Evolutionary conservation across 352 stramenopile species (phyloP).

Genomic region (Phytophthora pistaciae): DNA sequence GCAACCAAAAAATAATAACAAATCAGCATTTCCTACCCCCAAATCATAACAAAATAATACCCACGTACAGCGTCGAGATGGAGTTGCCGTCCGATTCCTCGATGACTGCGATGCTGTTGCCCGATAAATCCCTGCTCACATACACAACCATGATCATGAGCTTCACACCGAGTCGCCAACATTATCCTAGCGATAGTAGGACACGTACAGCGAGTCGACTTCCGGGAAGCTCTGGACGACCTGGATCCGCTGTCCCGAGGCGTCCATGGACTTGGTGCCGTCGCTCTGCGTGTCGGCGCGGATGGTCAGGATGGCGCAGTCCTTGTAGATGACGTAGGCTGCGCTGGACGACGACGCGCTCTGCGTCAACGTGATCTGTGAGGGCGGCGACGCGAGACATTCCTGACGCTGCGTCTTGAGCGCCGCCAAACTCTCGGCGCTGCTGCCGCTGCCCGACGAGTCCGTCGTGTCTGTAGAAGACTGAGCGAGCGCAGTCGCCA

Average conservation of each 20-base stretch:
- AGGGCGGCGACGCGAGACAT: slow-evolving; percentile 36
- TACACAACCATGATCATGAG: no score
- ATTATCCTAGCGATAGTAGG: not conserved
- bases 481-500: not conserved
- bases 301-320: slow-evolving; percentile 42
- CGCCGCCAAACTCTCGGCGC: slow-evolving; percentile 22
- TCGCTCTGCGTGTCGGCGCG: slow-evolving; percentile 28
- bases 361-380: slow-evolving; percentile 31
- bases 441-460: slow-evolving; percentile 16
- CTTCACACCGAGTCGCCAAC: no score
- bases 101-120: slow-evolving; percentile 29
- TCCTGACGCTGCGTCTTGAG: slow-evolving; percentile 35
- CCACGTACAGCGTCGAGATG: slow-evolving; percentile 32
- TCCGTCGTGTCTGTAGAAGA: not conserved
- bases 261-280: slow-evolving; percentile 41
- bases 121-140: slow-evolving; percentile 35
- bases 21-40: not conserved
- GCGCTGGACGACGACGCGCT: slow-evolving; percentile 28
- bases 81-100: slow-evolving; percentile 10
- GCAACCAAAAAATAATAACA: not conserved
- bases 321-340: slow-evolving; percentile 42
- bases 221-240: slow-evolving; percentile 38
- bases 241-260: slow-evolving; percentile 31
- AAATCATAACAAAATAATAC: not conserved
- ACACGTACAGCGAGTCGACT: slow-evolving; percentile 35